These are phyloP conservation scores for Umbelopsis isabellina DNA, from an alignment of 192 early-diverging fungal species.

Conservation along the genomic window DNA sequence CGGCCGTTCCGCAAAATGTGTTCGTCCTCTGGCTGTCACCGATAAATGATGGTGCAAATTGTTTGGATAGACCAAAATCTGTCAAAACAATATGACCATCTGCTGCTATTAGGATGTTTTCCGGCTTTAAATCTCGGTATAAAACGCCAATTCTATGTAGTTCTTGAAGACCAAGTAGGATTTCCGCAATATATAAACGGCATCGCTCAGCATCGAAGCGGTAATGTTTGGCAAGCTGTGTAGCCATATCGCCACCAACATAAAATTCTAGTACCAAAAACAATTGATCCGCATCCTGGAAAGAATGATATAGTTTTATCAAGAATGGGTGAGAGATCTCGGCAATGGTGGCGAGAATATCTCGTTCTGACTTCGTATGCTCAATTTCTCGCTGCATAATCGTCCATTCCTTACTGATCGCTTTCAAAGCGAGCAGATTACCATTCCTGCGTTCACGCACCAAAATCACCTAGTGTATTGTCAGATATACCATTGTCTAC, in stretches of 20 bases:
- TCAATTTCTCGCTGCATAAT: slow-evolving; percentile 77
- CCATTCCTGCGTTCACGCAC: slow-evolving; percentile 45
- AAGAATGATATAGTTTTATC: slow-evolving; percentile 86
- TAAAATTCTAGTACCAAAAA: slow-evolving; percentile 91
- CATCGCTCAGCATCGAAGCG: slow-evolving; percentile 71
- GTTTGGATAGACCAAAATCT: slow-evolving; percentile 95
- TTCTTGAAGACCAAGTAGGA: slow-evolving; percentile 85
- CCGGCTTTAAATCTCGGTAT: slow-evolving; percentile 85
- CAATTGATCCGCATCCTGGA: slow-evolving; percentile 85
- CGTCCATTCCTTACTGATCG: slow-evolving; percentile 62
- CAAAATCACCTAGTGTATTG: slow-evolving; percentile 48
- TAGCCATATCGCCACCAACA: slow-evolving; percentile 91
- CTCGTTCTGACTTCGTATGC: slow-evolving; percentile 84
- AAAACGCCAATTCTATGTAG: slow-evolving; percentile 88
- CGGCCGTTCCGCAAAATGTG: slow-evolving; percentile 81
- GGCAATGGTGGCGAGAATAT: slow-evolving; percentile 71
- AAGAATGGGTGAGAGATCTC: slow-evolving; percentile 89
- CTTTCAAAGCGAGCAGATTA: slow-evolving; percentile 57
- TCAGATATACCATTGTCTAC: background rate
- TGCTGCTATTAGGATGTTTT: slow-evolving; percentile 70
- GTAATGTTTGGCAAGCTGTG: slow-evolving; percentile 67
- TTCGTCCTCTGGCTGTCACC: slow-evolving; percentile 46
- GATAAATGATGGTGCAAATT: slow-evolving; percentile 42
- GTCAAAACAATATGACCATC: slow-evolving; percentile 90
- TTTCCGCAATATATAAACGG: slow-evolving; percentile 87